Evolutionary conservation across 257 asterid genomes (phyloP).

Genomic region (Solanum lycopersicoides): DNA sequence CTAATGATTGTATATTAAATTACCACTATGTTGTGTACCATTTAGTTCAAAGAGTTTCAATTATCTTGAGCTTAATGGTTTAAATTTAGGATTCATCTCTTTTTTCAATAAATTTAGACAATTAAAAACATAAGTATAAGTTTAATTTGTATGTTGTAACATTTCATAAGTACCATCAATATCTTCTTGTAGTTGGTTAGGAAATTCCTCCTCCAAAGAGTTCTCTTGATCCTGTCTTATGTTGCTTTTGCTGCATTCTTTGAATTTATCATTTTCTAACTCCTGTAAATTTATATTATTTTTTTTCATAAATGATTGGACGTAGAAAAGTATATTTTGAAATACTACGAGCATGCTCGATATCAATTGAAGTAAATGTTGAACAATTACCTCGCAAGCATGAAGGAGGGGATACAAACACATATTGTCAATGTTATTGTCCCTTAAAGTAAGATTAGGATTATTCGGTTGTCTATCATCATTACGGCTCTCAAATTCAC

Average conservation of each 20-base stretch:
- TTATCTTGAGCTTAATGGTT: neutral
- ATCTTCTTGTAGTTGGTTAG: neutral
- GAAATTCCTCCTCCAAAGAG: neutral
- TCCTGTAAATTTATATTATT: neutral
- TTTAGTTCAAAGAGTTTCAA: neutral
- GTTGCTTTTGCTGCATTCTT: neutral
- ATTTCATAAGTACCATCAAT: neutral
- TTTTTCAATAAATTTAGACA: neutral
- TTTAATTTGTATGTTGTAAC: neutral
- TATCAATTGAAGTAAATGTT: neutral
- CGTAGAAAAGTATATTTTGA: neutral
- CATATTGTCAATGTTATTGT: neutral
- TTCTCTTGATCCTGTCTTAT: neutral
- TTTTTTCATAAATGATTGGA: neutral
- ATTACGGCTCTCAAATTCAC: neutral
- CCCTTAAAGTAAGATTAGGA: neutral
- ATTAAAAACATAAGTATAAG: neutral
- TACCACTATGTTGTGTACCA: neutral
- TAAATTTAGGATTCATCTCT: neutral
- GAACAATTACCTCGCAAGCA: neutral
- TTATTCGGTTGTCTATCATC: neutral
- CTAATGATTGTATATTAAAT: neutral
- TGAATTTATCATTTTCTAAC: neutral
- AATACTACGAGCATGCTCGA: neutral
- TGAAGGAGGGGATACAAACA: neutral